Percentiles rank a stretch among this genome's conserved stretches.
Evolutionary conservation across 2,329 filamentous ascomycete species (phyloP).

Genomic region (Nothomitra cinnamomea): DNA sequence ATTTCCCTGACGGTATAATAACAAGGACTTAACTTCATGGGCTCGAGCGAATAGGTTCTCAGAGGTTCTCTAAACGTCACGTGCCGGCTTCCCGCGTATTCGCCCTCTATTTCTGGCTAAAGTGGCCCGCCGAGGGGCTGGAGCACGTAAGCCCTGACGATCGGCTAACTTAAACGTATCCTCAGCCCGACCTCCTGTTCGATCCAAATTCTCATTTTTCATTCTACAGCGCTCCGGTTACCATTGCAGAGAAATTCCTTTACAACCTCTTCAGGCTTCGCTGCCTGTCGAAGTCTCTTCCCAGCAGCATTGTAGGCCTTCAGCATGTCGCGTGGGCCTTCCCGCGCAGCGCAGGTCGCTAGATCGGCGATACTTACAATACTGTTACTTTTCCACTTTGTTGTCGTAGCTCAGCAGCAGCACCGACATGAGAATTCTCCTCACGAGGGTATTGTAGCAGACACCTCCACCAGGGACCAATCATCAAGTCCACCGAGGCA

Average conservation of each 20-base stretch:
- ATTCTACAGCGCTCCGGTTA: too few relatives aligned
- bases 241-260: neutral
- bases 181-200: too few relatives aligned
- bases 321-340: slow-evolving; percentile 48
- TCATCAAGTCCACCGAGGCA: slow-evolving; percentile 8
- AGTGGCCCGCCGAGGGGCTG: too few relatives aligned
- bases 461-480: slow-evolving; percentile 8
- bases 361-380: slow-evolving; percentile 1
- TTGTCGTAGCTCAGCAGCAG: slow-evolving; percentile 8
- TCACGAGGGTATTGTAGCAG: slow-evolving; percentile 15
- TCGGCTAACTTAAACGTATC: too few relatives aligned
- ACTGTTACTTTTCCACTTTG: slow-evolving; percentile 8
- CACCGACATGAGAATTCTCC: slow-evolving; percentile 15
- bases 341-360: slow-evolving; percentile 26
- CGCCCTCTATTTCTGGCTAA: too few relatives aligned
- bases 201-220: too few relatives aligned
- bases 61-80: too few relatives aligned
- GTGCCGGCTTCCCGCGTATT: too few relatives aligned
- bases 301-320: slow-evolving; percentile 19
- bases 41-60: too few relatives aligned
- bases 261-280: neutral
- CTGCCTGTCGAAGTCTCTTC: slow-evolving; percentile 4
- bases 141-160: too few relatives aligned
- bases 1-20: too few relatives aligned
- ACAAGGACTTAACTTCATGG: too few relatives aligned